Evolutionary conservation across 495 filamentous ascomycete genomes (phyloP).

Genomic region (Talaromyces nanjingensis): DNA sequence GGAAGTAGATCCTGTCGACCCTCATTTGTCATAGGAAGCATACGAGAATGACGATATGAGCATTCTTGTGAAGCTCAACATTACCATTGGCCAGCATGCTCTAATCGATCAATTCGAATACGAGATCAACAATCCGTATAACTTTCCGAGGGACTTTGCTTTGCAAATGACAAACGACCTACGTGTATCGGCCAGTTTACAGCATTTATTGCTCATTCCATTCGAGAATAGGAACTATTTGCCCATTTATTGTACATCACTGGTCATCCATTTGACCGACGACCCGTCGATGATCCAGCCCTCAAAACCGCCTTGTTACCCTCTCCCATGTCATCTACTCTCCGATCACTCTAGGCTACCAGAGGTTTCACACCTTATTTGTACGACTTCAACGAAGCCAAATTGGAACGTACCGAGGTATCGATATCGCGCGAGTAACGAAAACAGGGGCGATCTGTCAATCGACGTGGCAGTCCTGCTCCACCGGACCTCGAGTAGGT

Average conservation of each 20-base stretch:
- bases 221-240: constrained; percentile 92
- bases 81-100: constrained; percentile 92
- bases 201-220: constrained; percentile 93
- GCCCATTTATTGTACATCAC: constrained; percentile 88
- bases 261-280: constrained; percentile 89
- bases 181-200: constrained; percentile 93
- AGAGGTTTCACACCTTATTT: constrained; percentile 90
- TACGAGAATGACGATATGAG: constrained; percentile 99
- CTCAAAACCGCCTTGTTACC: constrained; percentile 77
- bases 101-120: constrained; percentile 97
- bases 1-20: constrained; percentile 84
- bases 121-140: constrained; percentile 92
- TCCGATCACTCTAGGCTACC: constrained; percentile 80
- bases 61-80: constrained; percentile 89
- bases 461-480: constrained; percentile 83
- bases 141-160: constrained; percentile 92
- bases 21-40: constrained; percentile 80
- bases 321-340: constrained; percentile 72
- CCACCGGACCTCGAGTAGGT: constrained; percentile 93
- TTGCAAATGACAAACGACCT: constrained; percentile 80
- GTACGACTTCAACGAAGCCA: constrained; percentile 85
- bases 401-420: constrained; percentile 83
- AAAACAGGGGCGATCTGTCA: constrained; percentile 89
- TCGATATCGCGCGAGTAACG: constrained; percentile 89
- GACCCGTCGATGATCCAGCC: constrained; percentile 86